phyloP scores from a whole-genome alignment of 805 yeast genomes.

The Saccharomycopsis malanga region DNA sequence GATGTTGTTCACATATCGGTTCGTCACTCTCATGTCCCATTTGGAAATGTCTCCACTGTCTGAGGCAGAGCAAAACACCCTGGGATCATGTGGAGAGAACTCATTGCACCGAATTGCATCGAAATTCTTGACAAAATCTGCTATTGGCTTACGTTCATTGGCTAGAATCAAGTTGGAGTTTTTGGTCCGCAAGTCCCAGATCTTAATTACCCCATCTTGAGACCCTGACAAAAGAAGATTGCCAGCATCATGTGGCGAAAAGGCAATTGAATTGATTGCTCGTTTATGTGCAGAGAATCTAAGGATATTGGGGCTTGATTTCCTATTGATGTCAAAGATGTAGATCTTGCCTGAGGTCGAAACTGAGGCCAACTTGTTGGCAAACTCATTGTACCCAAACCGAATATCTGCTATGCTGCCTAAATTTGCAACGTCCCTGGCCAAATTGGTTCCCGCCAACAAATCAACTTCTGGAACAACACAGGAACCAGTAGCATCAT shows the following conservation, averaged over 20 bases:
- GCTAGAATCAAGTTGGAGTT: slow-evolving; percentile 60
- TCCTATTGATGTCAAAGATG: slow-evolving; percentile 28
- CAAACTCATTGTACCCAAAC: slow-evolving; percentile 36
- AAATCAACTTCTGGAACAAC: slow-evolving; percentile 32
- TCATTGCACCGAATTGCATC: slow-evolving; percentile 43
- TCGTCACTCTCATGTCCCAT: slow-evolving; percentile 75
- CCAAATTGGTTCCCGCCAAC: slow-evolving; percentile 24
- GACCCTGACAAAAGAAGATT: slow-evolving; percentile 54
- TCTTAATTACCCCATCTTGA: slow-evolving; percentile 69
- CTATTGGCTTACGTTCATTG: slow-evolving; percentile 46
- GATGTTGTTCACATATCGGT: slow-evolving; percentile 40
- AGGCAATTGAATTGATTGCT: slow-evolving; percentile 40
- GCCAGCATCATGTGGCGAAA: slow-evolving; percentile 31
- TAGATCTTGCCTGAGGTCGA: slow-evolving; percentile 43
- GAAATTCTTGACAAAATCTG: slow-evolving; percentile 9
- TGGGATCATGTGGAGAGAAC: slow-evolving; percentile 44
- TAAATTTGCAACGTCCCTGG: slow-evolving; percentile 30
- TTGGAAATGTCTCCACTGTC: slow-evolving; percentile 84
- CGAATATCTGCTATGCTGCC: slow-evolving; percentile 39
- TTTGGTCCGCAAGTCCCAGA: slow-evolving; percentile 61
- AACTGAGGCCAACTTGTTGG: slow-evolving; percentile 37
- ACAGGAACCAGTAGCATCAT: background rate
- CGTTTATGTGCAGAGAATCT: slow-evolving; percentile 37
- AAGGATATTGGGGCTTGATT: slow-evolving; percentile 27
- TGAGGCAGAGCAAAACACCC: slow-evolving; percentile 67